Evolutionary conservation across 805 yeast genomes (phyloP), one percentile per base, ranked within the genome.

Genomic region (Kuraishia borneana): DNA sequence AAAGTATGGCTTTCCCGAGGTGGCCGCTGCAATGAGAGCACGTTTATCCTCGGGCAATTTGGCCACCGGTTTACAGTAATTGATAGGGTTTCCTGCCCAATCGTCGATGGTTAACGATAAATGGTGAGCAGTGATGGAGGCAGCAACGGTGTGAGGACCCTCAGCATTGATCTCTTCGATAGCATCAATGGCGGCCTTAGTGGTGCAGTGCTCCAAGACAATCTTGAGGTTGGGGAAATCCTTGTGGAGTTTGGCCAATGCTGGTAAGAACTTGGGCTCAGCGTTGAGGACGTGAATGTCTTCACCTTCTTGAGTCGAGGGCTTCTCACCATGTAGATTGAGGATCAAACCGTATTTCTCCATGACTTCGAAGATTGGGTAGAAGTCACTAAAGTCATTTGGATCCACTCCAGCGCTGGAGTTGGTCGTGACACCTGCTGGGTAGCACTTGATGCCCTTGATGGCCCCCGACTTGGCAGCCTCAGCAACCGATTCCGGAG

Each of bases 401-500:
- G 94, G 94, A 54, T 83, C 92, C 18, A 92, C 96, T 33, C 98
- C 98, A 3, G 79, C 83, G 32, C 71, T 58, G 7, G 96, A 85
- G 61, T 92, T 92, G 26, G 99, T 92, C n/a, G 99, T 92, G 21
- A 92, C 99, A 30, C 99, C 99, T 2, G 97, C 96, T 28, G 99
- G 99, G 55, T 92, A 92, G 54, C 95, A 87, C 56, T 92, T 92
- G 44, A 92, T 84, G 37, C 99, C 99, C 21, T 76, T 66, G 36
- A 89, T 76, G 26, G 74, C 76, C 2, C 77, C 77, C 13, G 58
- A 48, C 36, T 64, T 51, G 6, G 88, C 94, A 23, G 96, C 97
- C 41, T 74, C 70, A 36, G 72, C 75, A 37, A 92, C 78, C 27
- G 85, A 62, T 43, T 83, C 94, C 0, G 97, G 96, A 1, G 95